These are phyloP conservation scores for Salix caprea DNA, from an alignment of 345 rosid genomes.

Conservation along the genomic window DNA sequence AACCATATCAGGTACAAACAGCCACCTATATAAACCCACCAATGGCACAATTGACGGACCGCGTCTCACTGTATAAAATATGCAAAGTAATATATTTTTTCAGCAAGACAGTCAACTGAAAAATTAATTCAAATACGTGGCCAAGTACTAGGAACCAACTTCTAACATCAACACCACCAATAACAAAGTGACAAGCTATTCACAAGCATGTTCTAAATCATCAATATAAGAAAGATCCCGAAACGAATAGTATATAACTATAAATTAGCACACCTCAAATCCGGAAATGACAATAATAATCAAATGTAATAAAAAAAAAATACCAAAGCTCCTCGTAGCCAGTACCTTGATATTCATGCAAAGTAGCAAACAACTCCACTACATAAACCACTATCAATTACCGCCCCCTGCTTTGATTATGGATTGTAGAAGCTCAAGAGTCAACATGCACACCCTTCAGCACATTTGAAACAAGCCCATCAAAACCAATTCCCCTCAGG, in stretches of 20 bases:
- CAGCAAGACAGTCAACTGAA: conserved; percentile 8
- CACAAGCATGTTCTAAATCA: conserved; percentile 19
- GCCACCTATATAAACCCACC: conserved; percentile 22
- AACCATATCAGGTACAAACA: conserved; percentile 19
- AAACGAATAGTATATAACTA: conserved; percentile 14
- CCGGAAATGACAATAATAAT: conserved; percentile 35
- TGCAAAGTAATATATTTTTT: conserved; percentile 14
- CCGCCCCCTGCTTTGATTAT: conserved; percentile 53
- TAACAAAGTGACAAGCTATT: conserved; percentile 15
- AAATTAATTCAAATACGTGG: conserved; percentile 24
- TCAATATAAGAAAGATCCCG: conserved; percentile 24
- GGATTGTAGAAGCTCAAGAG: conserved; percentile 23
- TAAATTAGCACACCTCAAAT: conserved; percentile 21
- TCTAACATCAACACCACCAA: conserved; percentile 21
- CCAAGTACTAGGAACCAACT: conserved; percentile 43
- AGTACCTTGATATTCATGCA: conserved; percentile 57
- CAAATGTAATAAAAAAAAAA: conserved; percentile 26
- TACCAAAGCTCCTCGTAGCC: conserved; percentile 20
- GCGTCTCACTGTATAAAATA: conserved; percentile 25
- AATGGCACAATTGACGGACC: conserved; percentile 46
- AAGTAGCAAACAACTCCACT: conserved; percentile 32
- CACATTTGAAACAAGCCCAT: conserved; percentile 16
- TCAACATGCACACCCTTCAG: conserved; percentile 24
- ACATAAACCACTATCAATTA: conserved; percentile 21
- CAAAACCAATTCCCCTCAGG: conserved; percentile 21